These are phyloP conservation scores for Taiozyma sp. DNA, from an alignment of 1,139 yeast genomes.

Conservation along the genomic window DNA sequence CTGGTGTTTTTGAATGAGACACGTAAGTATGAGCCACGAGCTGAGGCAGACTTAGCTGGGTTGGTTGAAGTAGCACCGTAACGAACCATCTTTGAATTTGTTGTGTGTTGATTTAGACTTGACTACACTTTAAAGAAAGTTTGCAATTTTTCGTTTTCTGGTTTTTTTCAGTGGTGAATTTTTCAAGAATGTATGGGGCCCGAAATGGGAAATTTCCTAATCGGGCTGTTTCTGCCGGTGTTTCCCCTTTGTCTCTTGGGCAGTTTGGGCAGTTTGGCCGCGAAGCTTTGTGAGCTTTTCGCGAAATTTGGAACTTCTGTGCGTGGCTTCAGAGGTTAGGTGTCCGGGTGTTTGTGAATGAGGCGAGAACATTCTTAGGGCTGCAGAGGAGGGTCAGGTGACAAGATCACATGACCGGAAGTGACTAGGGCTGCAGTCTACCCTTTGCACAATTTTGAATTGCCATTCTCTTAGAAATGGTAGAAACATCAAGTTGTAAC, in stretches of 20 bases:
- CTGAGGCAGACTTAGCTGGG: constrained; percentile 99
- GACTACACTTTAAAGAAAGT: not conserved
- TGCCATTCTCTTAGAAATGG: too few species aligned
- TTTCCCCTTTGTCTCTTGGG: not conserved
- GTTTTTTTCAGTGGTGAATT: not conserved
- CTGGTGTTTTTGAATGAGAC: constrained; percentile 99
- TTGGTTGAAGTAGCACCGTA: constrained; percentile 99
- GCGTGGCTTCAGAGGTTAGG: constrained; percentile 1
- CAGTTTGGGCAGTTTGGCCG: not conserved
- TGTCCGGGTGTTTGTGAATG: constrained; percentile 8
- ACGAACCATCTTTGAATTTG: constrained; percentile 59
- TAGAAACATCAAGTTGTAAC: too few species aligned
- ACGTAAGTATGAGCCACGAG: constrained; percentile 99
- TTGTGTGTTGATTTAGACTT: not conserved
- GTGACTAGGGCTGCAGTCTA: not conserved
- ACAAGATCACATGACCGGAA: not conserved
- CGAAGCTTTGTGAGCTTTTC: not conserved
- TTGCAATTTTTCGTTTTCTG: not conserved
- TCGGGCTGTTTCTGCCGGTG: constrained; percentile 3
- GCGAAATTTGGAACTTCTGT: not conserved
- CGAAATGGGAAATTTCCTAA: not conserved
- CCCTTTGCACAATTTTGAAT: too few species aligned
- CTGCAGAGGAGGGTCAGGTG: not conserved
- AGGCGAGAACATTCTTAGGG: not conserved
- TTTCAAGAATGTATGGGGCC: not conserved